phyloP scores from a whole-genome alignment of 495 filamentous ascomycete species.

The Melanomma pulvis-pyrius region DNA sequence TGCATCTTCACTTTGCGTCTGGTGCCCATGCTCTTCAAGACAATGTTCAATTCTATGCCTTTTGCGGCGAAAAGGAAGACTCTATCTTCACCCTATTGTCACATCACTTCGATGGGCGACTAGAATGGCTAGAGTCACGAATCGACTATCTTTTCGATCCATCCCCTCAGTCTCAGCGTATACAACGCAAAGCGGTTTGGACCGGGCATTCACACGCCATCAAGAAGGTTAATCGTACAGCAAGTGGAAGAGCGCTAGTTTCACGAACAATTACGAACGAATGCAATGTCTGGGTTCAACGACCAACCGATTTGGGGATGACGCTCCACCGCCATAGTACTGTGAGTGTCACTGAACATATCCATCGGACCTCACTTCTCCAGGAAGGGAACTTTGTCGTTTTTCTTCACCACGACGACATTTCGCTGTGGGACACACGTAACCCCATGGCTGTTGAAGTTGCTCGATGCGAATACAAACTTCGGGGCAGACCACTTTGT shows the following conservation, averaged over 20 bases:
- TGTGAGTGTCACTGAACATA: slow-evolving; percentile 71
- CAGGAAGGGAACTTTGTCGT: slow-evolving; percentile 76
- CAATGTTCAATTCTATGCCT: slow-evolving; percentile 73
- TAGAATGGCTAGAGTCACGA: slow-evolving; percentile 78
- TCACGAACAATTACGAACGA: slow-evolving; percentile 80
- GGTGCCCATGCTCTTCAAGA: slow-evolving; percentile 50
- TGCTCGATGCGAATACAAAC: slow-evolving; percentile 60
- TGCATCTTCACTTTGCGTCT: slow-evolving; percentile 67
- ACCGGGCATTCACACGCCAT: slow-evolving; percentile 82
- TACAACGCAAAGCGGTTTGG: slow-evolving; percentile 66
- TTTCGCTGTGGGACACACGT: slow-evolving; percentile 82
- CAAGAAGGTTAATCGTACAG: slow-evolving; percentile 82
- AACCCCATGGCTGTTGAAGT: slow-evolving; percentile 57
- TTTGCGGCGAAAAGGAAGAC: slow-evolving; percentile 61
- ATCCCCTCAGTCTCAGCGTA: slow-evolving; percentile 63
- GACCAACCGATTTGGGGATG: slow-evolving; percentile 49
- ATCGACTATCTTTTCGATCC: slow-evolving; percentile 83
- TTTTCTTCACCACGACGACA: slow-evolving; percentile 73
- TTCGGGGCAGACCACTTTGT: slow-evolving; percentile 77
- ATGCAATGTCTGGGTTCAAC: slow-evolving; percentile 82
- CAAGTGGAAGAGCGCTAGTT: slow-evolving; percentile 74
- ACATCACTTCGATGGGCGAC: slow-evolving; percentile 83
- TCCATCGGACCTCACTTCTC: slow-evolving; percentile 79
- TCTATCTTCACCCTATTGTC: slow-evolving; percentile 74
- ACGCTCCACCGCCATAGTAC: slow-evolving; percentile 68